A percentile compares a stretch with the other conserved stretches of the same genome.
Conservation (phyloP, 768 basidiomycete species). For the Kwoniella shandongensis region DNA sequence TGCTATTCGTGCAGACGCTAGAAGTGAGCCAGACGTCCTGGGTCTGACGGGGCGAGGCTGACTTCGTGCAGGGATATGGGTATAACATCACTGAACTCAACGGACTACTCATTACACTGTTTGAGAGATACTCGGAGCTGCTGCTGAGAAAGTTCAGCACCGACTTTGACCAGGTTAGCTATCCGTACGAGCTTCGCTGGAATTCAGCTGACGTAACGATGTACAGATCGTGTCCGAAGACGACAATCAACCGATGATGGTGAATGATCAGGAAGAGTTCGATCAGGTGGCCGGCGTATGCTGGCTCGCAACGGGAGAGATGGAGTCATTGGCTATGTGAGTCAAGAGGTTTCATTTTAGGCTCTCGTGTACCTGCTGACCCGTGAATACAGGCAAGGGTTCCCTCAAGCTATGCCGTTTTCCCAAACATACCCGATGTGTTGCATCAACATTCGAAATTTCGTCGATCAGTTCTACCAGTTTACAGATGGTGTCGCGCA, state of each 20-base stretch:
- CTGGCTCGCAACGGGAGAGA: constrained; percentile 74
- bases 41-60: neutral
- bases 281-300: constrained; percentile 74
- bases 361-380: neutral
- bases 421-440: constrained; percentile 93
- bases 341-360: constrained; percentile 12
- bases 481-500: constrained; percentile 94
- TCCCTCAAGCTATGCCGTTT: constrained; percentile 82
- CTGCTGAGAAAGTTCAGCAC: constrained; percentile 76
- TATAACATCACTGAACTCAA: constrained; percentile 83
- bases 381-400: constrained; percentile 57
- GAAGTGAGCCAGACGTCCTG: constrained; percentile 62
- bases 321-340: constrained; percentile 57
- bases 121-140: constrained; percentile 82
- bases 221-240: constrained; percentile 76
- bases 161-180: constrained; percentile 74
- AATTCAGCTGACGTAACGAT: neutral
- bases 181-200: neutral
- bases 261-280: constrained; percentile 61
- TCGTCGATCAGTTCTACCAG: constrained; percentile 92
- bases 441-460: constrained; percentile 84
- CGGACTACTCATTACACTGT: constrained; percentile 77
- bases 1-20: constrained; percentile 84
- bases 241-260: constrained; percentile 85
- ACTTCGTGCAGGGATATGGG: constrained; percentile 67